phyloP scores from a whole-genome alignment of 1,284 basidiomycete species.

The Ustilago trichophora region DNA sequence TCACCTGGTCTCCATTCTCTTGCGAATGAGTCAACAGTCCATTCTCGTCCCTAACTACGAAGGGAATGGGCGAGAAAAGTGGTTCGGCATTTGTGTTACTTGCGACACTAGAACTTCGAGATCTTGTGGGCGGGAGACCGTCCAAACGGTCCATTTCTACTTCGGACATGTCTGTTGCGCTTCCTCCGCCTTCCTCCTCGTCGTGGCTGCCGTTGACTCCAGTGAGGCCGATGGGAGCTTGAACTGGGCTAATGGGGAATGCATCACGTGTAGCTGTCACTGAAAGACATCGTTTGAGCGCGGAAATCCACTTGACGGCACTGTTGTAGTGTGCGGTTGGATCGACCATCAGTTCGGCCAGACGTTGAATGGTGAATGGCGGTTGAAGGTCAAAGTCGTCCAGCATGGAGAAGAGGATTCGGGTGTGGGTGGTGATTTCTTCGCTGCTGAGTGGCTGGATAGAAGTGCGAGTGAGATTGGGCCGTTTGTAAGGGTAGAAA shows the following conservation, averaged over 20 bases:
- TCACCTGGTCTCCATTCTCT: too few relatives aligned
- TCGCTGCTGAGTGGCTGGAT: neutral
- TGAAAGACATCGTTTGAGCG: conserved; percentile 30
- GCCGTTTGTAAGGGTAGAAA: conserved; percentile 35
- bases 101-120: conserved; percentile 9
- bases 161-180: conserved; percentile 15
- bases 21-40: conserved; percentile 5
- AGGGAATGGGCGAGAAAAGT: conserved; percentile 43
- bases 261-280: conserved; percentile 51
- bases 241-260: conserved; percentile 39
- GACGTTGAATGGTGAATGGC: conserved; percentile 55
- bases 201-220: conserved; percentile 5
- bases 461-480: neutral
- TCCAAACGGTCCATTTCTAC: conserved; percentile 35
- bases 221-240: conserved; percentile 1
- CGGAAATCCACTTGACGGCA: conserved; percentile 31
- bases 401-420: conserved; percentile 23
- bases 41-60: conserved; percentile 23
- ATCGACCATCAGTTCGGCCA: conserved; percentile 35
- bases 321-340: conserved; percentile 30
- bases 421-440: neutral
- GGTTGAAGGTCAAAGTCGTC: conserved; percentile 54
- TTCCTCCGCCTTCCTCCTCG: neutral
- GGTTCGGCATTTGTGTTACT: conserved; percentile 10
- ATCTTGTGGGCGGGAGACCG: conserved; percentile 11